phyloP scores from a whole-genome alignment of 345 rosid genomes.

The Turnera subulata region DNA sequence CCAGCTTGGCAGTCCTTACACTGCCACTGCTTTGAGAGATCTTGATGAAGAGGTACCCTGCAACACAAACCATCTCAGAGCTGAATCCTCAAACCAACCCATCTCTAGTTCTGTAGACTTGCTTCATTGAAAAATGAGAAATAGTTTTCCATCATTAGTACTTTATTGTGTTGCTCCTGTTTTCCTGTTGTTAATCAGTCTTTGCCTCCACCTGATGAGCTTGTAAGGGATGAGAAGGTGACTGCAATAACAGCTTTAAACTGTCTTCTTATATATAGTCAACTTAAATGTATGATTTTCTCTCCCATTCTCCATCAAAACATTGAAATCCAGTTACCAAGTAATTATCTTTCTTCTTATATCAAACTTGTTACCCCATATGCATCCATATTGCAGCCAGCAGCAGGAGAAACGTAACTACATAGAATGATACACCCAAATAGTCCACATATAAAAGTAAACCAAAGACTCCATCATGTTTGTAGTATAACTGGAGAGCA shows the following conservation, averaged over 20 bases:
- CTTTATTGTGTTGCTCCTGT: slow-evolving; percentile 16
- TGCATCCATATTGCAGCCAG: no score
- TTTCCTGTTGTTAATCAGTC: slow-evolving; percentile 21
- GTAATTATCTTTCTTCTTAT: not conserved
- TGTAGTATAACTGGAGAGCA: no score
- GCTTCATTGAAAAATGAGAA: slow-evolving; percentile 29
- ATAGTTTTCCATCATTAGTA: slow-evolving; percentile 13
- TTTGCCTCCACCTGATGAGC: slow-evolving; percentile 7
- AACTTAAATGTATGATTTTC: not conserved
- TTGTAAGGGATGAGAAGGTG: slow-evolving; percentile 22
- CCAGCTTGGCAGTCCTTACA: slow-evolving; percentile 43
- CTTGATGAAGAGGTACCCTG: slow-evolving; percentile 51
- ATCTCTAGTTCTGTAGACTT: slow-evolving; percentile 35
- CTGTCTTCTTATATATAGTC: slow-evolving; percentile 8
- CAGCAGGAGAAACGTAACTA: slow-evolving; percentile 8
- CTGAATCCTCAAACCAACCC: slow-evolving; percentile 36
- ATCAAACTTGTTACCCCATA: slow-evolving; percentile 34
- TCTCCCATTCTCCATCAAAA: slow-evolving; percentile 1
- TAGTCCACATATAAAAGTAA: no score
- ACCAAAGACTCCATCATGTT: no score
- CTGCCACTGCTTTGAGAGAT: slow-evolving; percentile 37
- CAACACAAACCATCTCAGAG: slow-evolving; percentile 40
- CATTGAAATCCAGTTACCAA: no score
- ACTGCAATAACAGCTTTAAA: slow-evolving; percentile 30
- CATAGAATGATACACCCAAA: no score